phyloP scores from a whole-genome alignment of 495 filamentous ascomycete genomes.

The Xylaria bambusicola region DNA sequence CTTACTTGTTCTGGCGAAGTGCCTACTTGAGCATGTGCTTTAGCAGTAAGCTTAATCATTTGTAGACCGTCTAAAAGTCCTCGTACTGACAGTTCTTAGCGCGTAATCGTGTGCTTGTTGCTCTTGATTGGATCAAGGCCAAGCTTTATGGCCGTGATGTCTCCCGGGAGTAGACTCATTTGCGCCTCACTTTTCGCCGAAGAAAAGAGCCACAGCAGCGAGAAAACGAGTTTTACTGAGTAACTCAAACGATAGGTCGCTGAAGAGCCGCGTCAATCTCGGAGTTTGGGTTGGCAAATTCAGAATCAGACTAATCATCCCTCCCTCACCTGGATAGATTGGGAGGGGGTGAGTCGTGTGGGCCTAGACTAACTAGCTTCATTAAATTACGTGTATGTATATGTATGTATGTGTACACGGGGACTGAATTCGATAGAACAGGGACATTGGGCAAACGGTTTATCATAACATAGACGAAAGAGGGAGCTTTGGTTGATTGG shows the following conservation, averaged over 20 bases:
- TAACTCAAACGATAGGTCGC: not conserved
- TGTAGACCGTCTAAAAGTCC: conserved; percentile 8
- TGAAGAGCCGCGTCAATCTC: not conserved
- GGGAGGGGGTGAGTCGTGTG: not conserved
- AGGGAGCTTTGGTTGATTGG: not conserved
- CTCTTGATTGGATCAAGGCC: conserved; percentile 94
- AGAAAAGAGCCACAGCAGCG: not conserved
- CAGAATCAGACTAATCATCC: no score
- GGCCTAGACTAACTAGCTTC: no score
- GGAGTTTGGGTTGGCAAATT: not conserved
- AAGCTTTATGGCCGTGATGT: conserved; percentile 95
- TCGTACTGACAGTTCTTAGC: conserved; percentile 45
- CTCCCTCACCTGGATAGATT: not conserved
- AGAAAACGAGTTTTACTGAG: conserved; percentile 1
- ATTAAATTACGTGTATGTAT: not conserved
- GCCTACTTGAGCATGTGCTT: conserved; percentile 99
- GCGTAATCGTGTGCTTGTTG: conserved; percentile 88
- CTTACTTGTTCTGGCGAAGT: conserved; percentile 92
- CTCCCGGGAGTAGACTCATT: conserved; percentile 73
- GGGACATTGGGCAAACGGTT: not conserved
- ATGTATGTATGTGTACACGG: not conserved
- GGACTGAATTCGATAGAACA: not conserved
- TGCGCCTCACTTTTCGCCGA: not conserved
- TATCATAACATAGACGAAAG: not conserved
- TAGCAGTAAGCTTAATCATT: conserved; percentile 70